Base-by-base conservation (phyloP, 208 protist species). In the Trypanosomatidae sp. region DNA sequence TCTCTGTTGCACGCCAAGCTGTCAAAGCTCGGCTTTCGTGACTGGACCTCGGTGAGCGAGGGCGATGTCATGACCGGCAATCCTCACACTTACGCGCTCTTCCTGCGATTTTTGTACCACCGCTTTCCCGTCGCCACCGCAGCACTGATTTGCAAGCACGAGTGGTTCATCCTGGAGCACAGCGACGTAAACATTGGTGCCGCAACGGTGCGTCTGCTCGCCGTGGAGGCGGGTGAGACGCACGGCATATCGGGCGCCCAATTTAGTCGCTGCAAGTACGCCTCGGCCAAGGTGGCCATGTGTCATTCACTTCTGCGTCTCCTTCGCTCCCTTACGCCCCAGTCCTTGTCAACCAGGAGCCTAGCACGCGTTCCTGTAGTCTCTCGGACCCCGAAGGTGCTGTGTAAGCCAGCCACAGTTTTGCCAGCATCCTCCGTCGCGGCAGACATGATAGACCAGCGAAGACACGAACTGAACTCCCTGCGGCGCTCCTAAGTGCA, bases 81-180 rank as follows among this genome's bases (percentile, higher is more conserved):
- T 59, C 82, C 87, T 9, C 75, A 81, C 62, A 76, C 80, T 2
- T 89, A 87, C 60, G 76, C 71, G 10, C 15, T 65, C 17, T 89
- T 91, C 65, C 13, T 91, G 39, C 81, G 84, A 1, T 91, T 89
- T 67, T 67, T 86, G 8, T 78, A 82, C 41, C 67, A 50, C 3
- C 71, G 75, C 19, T 91, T 85, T 65, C 68, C 76, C 9, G 28
- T 47, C 9, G 60, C 60, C 0, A 89, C 81, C 1, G 59, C 73
- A 1, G 22, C 52, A 8, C 66, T 91, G 28, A 56, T 91, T 62
- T 77, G 71, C 3, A 71, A 62, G 8, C 71, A 87, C 69, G 46
- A 71, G 15, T 91, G 83, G 82, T 89, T 91, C 39, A 52, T 91
- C 39, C 36, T 91, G 9, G 87, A 91, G 43, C 53, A 66, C 12